Percentiles rank a stretch among this genome's conserved stretches.
phyloP scores from a whole-genome alignment of 306 rosid species.

The Prunus mume region DNA sequence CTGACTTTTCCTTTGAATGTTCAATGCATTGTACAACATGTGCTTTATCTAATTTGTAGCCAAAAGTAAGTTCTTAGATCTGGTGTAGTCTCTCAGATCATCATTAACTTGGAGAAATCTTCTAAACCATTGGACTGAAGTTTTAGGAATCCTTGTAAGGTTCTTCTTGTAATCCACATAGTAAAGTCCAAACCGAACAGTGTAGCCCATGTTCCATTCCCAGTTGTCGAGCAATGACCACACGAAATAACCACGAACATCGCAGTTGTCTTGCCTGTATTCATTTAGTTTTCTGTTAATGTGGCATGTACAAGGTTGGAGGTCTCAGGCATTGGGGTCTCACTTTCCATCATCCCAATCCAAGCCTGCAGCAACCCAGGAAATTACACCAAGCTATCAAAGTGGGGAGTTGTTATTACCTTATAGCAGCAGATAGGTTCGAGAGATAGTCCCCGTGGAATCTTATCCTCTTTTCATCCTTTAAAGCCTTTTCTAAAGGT shows the following conservation, averaged over 20 bases:
- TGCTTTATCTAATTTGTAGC: not conserved
- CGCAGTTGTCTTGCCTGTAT: conserved; percentile 72
- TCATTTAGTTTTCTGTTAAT: conserved; percentile 19
- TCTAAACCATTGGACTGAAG: conserved; percentile 75
- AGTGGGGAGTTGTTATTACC: conserved; percentile 37
- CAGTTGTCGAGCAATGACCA: conserved; percentile 97
- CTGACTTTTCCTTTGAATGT: conserved; percentile 5
- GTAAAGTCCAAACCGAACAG: conserved; percentile 85
- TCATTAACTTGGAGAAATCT: conserved; percentile 49
- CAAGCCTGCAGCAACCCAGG: not conserved
- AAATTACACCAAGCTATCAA: not conserved
- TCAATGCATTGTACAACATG: conserved; percentile 23
- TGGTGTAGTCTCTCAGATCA: conserved; percentile 8
- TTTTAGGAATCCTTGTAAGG: conserved; percentile 85
- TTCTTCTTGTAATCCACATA: conserved; percentile 80
- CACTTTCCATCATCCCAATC: not conserved
- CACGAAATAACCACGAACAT: conserved; percentile 78
- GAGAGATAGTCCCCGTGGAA: conserved; percentile 85
- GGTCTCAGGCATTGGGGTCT: not conserved
- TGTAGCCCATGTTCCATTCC: conserved; percentile 94
- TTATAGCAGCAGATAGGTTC: conserved; percentile 81
- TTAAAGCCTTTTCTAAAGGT: conserved; percentile 50
- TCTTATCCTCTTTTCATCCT: conserved; percentile 73
- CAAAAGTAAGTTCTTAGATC: conserved; percentile 25
- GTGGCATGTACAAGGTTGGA: not conserved